Evolutionary conservation across 768 basidiomycete genomes (phyloP), one percentile per base, ranked within the genome.

Genomic region (Coprinopsis strossmayeri): DNA sequence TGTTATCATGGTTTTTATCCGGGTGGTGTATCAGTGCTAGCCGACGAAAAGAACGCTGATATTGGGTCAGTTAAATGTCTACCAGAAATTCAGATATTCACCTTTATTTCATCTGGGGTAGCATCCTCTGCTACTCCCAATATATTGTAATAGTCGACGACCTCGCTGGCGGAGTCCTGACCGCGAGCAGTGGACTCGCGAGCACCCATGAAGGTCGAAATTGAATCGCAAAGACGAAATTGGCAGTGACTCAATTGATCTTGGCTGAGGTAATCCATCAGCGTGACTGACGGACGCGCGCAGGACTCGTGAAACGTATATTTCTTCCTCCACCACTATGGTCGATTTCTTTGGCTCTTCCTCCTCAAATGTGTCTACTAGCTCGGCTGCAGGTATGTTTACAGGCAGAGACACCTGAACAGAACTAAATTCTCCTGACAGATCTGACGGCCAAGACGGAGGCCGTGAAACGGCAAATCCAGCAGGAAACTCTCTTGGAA

Each of bases 71-170:
- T n/a, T n/a, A n/a, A n/a, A n/a, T n/a, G n/a, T n/a, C n/a, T n/a
- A n/a, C n/a, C n/a, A n/a, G n/a, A n/a, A n/a, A n/a, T n/a, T n/a
- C n/a, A n/a, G n/a, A 32, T 35, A 51, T 44, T 35, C 24, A 81
- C 93, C 76, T 85, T 93, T 68, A 97, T 95, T 62, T 97, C 94
- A 35, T 93, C 91, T 17, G 75, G 65, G 1, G 84, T 85, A 1
- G 92, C 93, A 49, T 81, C 77, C 59, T 94, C 91, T 32, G 83
- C 80, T 1, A 96, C 77, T 35, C 82, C 81, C 2, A 96, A 71
- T 13, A 95, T 73, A 45, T 84, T 70, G 61, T 96, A 96, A 63
- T 93, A 95, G 60, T 94, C 85, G 15, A 73, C 63, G 5, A 63
- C 56, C 4, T 48, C 27, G 5, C 57, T 59, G 21, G 53, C 55